Conservation (phyloP, 306 rosid genomes). For the Dryas octopetala region DNA sequence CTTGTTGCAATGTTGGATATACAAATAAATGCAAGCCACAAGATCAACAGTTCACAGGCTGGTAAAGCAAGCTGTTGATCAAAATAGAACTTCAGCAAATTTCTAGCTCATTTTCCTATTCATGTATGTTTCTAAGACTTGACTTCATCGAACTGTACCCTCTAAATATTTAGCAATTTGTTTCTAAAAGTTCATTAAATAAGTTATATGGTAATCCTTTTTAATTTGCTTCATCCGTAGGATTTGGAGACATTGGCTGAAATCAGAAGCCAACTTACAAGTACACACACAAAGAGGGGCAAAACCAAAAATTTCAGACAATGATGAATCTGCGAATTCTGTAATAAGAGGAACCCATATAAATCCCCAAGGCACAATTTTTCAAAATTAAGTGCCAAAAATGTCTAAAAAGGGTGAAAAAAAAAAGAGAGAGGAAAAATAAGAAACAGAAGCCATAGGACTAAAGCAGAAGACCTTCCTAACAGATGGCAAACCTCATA, state of each 20-base stretch:
- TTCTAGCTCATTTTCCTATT: not conserved
- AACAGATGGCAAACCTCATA: no score
- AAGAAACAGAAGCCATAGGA: not conserved
- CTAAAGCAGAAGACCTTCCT: no score
- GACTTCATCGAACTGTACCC: no score
- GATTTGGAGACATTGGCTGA: not conserved
- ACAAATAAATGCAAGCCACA: not conserved
- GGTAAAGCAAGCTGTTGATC: not conserved
- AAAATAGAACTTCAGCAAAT: not conserved
- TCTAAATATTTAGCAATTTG: no score
- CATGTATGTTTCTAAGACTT: no score
- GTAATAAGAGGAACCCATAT: constrained; percentile 23
- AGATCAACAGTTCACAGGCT: not conserved
- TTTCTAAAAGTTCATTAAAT: not conserved
- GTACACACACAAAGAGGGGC: not conserved
- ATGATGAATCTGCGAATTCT: not conserved
- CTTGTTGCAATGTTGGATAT: not conserved
- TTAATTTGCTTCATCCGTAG: not conserved
- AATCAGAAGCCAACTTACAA: not conserved
- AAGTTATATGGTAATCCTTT: not conserved
- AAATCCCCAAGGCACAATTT: not conserved
- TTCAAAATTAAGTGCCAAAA: not conserved
- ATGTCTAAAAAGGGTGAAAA: not conserved
- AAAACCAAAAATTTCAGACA: not conserved
- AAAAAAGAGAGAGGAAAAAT: not conserved